Evolutionary conservation across 1,284 basidiomycete genomes (phyloP).

Genomic region (Porodaedalea pini): DNA sequence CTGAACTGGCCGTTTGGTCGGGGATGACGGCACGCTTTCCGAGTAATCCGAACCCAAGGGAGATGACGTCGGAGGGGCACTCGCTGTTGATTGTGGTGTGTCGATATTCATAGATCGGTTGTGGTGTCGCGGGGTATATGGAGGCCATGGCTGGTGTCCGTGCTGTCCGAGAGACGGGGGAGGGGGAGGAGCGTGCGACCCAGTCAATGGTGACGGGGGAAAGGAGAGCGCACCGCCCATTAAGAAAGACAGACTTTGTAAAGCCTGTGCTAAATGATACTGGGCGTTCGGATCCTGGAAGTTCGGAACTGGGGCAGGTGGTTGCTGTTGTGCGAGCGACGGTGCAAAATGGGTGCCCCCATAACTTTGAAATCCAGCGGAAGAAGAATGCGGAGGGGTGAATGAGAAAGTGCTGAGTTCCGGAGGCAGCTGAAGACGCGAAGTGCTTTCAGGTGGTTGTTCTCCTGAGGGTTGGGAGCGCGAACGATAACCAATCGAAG

Average conservation of each 20-base stretch:
- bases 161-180: not conserved
- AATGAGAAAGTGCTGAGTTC: conserved; percentile 1
- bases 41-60: conserved; percentile 17
- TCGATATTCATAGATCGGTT: not conserved
- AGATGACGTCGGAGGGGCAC: conserved; percentile 15
- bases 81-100: conserved; percentile 11
- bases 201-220: not conserved
- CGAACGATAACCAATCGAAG: not conserved
- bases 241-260: conserved; percentile 14
- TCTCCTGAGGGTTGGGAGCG: not conserved
- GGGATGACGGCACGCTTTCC: conserved; percentile 14
- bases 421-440: not conserved
- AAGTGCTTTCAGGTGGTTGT: not conserved
- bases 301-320: not conserved
- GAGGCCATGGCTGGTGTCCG: conserved; percentile 3
- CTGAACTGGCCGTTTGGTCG: not conserved
- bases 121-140: conserved; percentile 7
- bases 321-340: not conserved
- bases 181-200: not conserved
- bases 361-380: not conserved
- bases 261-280: conserved; percentile 16
- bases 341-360: not conserved
- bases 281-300: conserved; percentile 17
- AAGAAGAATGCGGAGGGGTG: not conserved
- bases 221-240: conserved; percentile 12